These are phyloP conservation scores for Chamaenerion angustifolium DNA, from an alignment of 345 rosid genomes.

Conservation along the genomic window DNA sequence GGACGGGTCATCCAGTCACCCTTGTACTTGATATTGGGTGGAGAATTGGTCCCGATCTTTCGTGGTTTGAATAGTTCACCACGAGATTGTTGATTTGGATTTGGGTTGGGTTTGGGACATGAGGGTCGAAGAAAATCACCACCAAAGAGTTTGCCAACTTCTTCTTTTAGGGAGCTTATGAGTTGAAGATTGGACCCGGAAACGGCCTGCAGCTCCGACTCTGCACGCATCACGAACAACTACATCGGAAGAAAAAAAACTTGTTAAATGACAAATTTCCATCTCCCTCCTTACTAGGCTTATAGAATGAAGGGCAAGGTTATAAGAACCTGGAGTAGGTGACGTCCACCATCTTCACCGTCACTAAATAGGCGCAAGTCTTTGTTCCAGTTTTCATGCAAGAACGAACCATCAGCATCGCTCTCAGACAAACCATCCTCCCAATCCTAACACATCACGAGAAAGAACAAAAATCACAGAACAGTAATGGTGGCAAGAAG, in stretches of 20 bases:
- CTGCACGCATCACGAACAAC: conserved; percentile 78
- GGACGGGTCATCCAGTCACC: conserved; percentile 94
- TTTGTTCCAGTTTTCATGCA: conserved; percentile 87
- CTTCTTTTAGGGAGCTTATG: conserved; percentile 44
- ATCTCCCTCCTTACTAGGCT: too few relatives aligned
- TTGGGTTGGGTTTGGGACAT: conserved; percentile 25
- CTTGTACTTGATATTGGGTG: conserved; percentile 34
- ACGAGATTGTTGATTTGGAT: conserved; percentile 26
- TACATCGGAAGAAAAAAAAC: conserved; percentile 22
- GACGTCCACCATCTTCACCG: conserved; percentile 77
- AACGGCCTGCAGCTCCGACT: conserved; percentile 65
- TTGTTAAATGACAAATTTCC: too few relatives aligned
- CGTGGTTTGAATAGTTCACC: conserved; percentile 74
- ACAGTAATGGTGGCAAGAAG: background rate
- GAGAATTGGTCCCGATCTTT: conserved; percentile 33
- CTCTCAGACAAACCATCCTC: conserved; percentile 82
- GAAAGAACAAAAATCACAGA: background rate
- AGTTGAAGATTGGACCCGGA: conserved; percentile 36
- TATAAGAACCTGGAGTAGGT: conserved; percentile 59
- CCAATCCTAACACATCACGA: conserved; percentile 51
- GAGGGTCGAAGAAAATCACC: conserved; percentile 36
- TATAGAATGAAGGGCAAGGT: background rate
- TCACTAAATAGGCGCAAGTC: conserved; percentile 63
- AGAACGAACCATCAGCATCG: conserved; percentile 79
- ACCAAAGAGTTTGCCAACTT: conserved; percentile 45